Base-by-base conservation (phyloP, 2,329 filamentous ascomycete species). In the Diatrype stigma region DNA sequence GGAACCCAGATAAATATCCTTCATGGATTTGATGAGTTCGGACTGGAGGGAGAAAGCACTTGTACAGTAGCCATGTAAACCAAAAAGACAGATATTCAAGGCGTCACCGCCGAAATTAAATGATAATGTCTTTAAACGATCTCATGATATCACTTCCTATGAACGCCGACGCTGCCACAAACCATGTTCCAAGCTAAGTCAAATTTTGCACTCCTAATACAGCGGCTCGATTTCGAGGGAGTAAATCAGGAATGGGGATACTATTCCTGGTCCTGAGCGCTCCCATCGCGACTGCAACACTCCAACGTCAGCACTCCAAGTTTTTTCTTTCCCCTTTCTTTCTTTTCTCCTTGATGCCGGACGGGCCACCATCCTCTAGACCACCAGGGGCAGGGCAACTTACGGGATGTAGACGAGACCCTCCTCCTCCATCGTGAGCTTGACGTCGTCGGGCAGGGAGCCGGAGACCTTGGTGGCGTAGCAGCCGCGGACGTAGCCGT, bases 401-500 rank as follows among this genome's bases (percentile, higher is more conserved):
- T 69, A 86, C 79, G 85, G 84, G 56, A 87, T 85, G 59, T 87
- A 86, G 6, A 65, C 78, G 76, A 68, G 85, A 74, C 62, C 82
- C 63, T 86, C 82, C 51, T 86, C 81, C 64, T 85, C 80, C 51
- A 87, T 72, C 42, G 76, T 73, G 21, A 76, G 73, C 44, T 81
- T 72, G 38, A 87, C 76, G 55, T 88, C 85, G 57, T 87, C 84
- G 5, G 85, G 84, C 52, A 87, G 70, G 66, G 89, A 84, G 17
- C 94, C 94, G 30, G 88, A 90, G 22, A 99, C 94, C 74, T 97
- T 96, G 50, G 91, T 89, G 17, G 94, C 94, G 73, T 99, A 99
- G 51, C 95, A 85, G 49, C 94, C 94, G 16, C 84, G 82, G 48
- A 94, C 87, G 69, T 96, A 97, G 50, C 83, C 84, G 67, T 96